Evolutionary conservation across 169 alveolate genomes (phyloP), one percentile per base, ranked within the genome.

Genomic region (Cyclospora cayetanensis): DNA sequence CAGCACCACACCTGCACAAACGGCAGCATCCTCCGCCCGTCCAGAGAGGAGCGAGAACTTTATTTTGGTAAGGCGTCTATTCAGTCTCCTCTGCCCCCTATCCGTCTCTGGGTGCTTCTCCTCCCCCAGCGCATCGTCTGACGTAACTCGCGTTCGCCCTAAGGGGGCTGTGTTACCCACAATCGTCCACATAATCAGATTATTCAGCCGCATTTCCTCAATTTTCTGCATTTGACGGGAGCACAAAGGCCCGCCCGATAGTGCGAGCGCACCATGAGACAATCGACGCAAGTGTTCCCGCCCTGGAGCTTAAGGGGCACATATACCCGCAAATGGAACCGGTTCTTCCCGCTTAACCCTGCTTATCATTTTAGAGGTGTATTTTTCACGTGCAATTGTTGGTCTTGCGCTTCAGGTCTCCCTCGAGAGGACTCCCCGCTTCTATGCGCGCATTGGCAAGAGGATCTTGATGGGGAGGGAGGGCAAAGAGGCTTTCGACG

Each of bases 391-490:
- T 60, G 74, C 74, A 27, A 39, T 39, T 60, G 74, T 39, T 60
- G 74, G 41, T 60, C 41, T 39, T 60, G 74, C 37, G 80, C 46
- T 18, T 68, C 84, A 85, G 91, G 91, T 85, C 27, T 85, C 91
- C 20, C 72, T 85, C 68, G 83, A 85, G 63, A 27, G 74, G 34
- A 85, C 74, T 12, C 91, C 91, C 9, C 68, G 82, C 35, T 68
- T 85, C 52, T 85, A 85, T 35, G 79, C 91, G 35, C 82, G 91
- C 20, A 68, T 85, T 0, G 91, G 84, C 43, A 85, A 66, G 91
- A 18, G 83, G 20, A 60, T 85, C 41, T 74, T 85, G 12, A 60
- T 66, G 42, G 91, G 91, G 20, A 72, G 83, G 22, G 91, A 85
- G 1, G 91, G 74, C 41, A 85, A 85, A 52, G 82, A 72, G 20